A percentile compares a stretch with the other conserved stretches of the same genome.
These are phyloP conservation scores for Rhytidiadelphus loreus DNA, from an alignment of 225 moss, liverwort and hornwort genomes.

Conservation along the genomic window DNA sequence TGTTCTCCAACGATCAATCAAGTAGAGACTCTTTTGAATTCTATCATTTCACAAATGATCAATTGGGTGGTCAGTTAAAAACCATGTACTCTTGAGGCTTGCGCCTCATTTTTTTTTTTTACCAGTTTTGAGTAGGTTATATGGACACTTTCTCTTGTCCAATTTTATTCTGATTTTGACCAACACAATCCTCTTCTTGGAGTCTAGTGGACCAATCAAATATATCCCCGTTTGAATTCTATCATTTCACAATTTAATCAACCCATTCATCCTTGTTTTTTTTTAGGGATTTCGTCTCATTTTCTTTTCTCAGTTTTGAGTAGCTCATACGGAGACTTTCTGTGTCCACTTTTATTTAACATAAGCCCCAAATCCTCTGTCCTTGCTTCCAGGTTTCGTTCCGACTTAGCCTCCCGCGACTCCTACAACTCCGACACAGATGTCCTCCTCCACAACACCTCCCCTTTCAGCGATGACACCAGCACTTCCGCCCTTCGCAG, in stretches of 20 bases:
- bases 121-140: neutral
- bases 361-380: neutral
- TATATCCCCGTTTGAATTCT: neutral
- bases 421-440: slow-evolving; percentile 12
- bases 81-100: neutral
- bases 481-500: neutral
- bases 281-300: neutral
- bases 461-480: neutral
- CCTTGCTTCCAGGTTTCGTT: slow-evolving; percentile 17
- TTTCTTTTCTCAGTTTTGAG: neutral
- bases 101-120: neutral
- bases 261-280: neutral
- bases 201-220: neutral
- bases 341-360: too few species aligned
- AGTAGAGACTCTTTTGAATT: neutral
- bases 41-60: neutral
- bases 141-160: neutral
- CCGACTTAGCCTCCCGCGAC: slow-evolving; percentile 10
- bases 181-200: neutral
- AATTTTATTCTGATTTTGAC: neutral
- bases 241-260: neutral
- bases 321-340: neutral
- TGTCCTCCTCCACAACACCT: slow-evolving; percentile 1
- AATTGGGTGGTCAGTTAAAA: neutral
- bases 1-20: neutral